Evolutionary conservation across 768 basidiomycete genomes (phyloP), one percentile per base, ranked within the genome.

Genomic region (Kwoniella sp.): DNA sequence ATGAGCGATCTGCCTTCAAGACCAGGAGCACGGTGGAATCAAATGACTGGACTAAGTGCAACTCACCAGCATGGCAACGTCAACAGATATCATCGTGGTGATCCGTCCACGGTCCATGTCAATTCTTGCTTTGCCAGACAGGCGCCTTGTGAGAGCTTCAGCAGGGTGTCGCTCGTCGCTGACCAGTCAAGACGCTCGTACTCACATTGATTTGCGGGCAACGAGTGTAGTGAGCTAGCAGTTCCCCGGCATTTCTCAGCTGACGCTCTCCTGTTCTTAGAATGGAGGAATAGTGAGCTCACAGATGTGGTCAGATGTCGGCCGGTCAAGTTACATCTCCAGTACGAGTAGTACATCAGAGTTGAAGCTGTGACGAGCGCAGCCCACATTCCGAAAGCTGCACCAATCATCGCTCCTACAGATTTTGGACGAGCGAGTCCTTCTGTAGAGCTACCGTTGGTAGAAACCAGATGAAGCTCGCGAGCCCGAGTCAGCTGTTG

Each of bases 21-120:
- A 5, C 13, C 13, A 5, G 13, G 34, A 37, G 34, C n/a, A n/a
- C n/a, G 38, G n/a, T n/a, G n/a, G n/a, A n/a, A n/a, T 41, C 38
- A 41, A 20, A 20, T 41, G 11, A 9, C 20, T 41, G 11, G 20
- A 41, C 11, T 41, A 9, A 9, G 50, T 29, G 13, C 9, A 28
- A 47, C 65, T 30, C n/a, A 59, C 65, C n/a, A 66, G n/a, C 15
- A 37, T 45, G 2, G 41, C 11, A 50, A 37, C n/a, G 47, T 75
- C 73, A 7, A 66, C 58, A 0, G 87, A 86, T 4, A 90, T 87
- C 83, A 90, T 85, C 0, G 88, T 90, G 12, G 86, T 88, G 55
- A 89, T 86, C 71, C 88, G 83, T 0, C 89, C 89, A 45, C 86
- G 86, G 23, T 84, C 86, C 72, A 89, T 87, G 48, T 86, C 82